Base-by-base conservation (phyloP, 2,329 filamentous ascomycete genomes). In the Diaporthe longicolla region DNA sequence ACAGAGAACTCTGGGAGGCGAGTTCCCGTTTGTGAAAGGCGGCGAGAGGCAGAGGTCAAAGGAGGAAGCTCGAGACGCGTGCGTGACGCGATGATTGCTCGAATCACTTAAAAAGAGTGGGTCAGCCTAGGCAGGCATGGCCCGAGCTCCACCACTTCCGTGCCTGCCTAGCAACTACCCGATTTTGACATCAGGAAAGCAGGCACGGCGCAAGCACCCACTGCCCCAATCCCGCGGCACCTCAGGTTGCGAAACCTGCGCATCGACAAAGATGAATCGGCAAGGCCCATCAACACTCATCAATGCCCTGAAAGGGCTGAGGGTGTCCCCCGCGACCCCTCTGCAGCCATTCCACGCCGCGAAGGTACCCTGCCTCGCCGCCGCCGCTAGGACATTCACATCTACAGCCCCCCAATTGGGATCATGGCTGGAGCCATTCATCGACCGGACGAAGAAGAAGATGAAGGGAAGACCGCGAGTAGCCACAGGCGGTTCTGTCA, bases 401-500 rank as follows among this genome's bases (percentile, higher is more conserved):
- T 93, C 92, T 43, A 94, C 94, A 21, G 75, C 88, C 80, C 77
- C 85, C 77, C 80, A 85, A 81, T 76, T 88, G 82, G 90, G 90
- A 77, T 93, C 90, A 81, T 98, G 95, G 95, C 93, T 98, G 63
- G 90, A 94, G 73, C 96, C 96, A 45, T 93, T 91, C 79, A 85
- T 91, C 76, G 84, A 92, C 79, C 91, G 94, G 77, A 95, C 95
- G 82, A 93, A 91, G 81, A 94, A 94, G 83, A 97, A 97, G 88
- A 95, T 95, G 78, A 98, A 98, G 86, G 97, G 96, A 52, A 91
- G 95, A 2, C 93, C 94, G 66, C 91, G 95, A 79, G 95, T 98
- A 65, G 90, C 94, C 32, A 99, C 95, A 0, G 97, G 97, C 76
- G 97, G 97, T 75, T 97, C 94, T 72, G 92, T 90, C 48, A 95